Conservation (phyloP, 495 filamentous ascomycete species). For the Neohortaea acidophila region DNA sequence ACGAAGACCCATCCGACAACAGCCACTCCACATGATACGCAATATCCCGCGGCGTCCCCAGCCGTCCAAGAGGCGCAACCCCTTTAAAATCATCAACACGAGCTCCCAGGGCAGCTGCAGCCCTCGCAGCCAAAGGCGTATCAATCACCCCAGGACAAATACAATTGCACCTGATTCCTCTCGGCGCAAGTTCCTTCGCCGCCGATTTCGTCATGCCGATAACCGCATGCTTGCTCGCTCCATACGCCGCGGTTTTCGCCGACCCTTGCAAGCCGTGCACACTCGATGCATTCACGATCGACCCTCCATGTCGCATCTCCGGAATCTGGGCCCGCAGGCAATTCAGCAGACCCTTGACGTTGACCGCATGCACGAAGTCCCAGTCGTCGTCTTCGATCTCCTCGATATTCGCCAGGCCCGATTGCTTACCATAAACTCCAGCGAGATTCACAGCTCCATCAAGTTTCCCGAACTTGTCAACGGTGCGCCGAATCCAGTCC, state of each 20-base stretch:
- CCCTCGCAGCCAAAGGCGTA: background rate
- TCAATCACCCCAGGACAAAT: slow-evolving; percentile 1
- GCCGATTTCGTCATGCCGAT: slow-evolving; percentile 4
- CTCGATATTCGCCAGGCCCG: slow-evolving; percentile 16
- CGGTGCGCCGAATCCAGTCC: slow-evolving; percentile 32
- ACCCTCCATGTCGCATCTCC: background rate
- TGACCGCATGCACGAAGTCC: slow-evolving; percentile 17
- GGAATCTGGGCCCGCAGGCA: slow-evolving; percentile 11
- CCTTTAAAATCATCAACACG: background rate
- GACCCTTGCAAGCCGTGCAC: slow-evolving; percentile 1
- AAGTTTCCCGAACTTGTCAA: slow-evolving; percentile 25
- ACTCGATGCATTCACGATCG: slow-evolving; percentile 3
- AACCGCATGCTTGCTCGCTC: slow-evolving; percentile 3
- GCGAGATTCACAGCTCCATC: slow-evolving; percentile 19
- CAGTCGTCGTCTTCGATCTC: slow-evolving; percentile 20
- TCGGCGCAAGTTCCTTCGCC: slow-evolving; percentile 2
- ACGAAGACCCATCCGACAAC: background rate
- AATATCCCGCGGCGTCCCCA: background rate
- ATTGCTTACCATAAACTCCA: slow-evolving; percentile 15
- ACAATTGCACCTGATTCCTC: slow-evolving; percentile 1
- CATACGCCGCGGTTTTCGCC: slow-evolving; percentile 1
- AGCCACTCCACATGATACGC: background rate
- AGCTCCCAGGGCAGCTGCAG: too few species aligned
- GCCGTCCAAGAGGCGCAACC: background rate
- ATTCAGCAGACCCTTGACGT: slow-evolving; percentile 17